Percentiles rank a stretch among this genome's conserved stretches.
Evolutionary conservation across 495 filamentous ascomycete genomes (phyloP).

Genomic region (Podospora tetraspora): DNA sequence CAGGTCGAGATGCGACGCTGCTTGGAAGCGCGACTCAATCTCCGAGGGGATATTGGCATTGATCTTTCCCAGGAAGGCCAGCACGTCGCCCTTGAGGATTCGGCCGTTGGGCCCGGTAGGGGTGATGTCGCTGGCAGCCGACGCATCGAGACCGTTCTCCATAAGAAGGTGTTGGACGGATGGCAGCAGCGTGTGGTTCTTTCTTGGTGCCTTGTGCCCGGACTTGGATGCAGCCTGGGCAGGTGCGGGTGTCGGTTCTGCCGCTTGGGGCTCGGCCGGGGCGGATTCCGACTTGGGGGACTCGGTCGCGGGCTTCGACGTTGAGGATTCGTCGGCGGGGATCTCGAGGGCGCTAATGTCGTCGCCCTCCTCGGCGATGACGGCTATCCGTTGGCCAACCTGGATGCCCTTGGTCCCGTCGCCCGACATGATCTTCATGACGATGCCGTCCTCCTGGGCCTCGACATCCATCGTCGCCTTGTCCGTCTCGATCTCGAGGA

Average conservation of each 20-base stretch:
- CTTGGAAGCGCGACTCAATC: slow-evolving; percentile 61
- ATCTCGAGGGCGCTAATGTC: slow-evolving; percentile 64
- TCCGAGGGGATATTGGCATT: slow-evolving; percentile 61
- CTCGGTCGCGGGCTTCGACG: slow-evolving; percentile 23
- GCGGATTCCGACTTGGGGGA: slow-evolving; percentile 20
- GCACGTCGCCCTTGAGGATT: slow-evolving; percentile 89
- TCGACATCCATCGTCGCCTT: slow-evolving; percentile 91
- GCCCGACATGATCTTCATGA: slow-evolving; percentile 70
- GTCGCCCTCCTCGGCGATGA: slow-evolving; percentile 70
- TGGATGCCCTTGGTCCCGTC: slow-evolving; percentile 66
- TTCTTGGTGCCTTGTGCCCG: slow-evolving; percentile 52
- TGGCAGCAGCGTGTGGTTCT: slow-evolving; percentile 76
- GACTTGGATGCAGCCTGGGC: slow-evolving; percentile 36
- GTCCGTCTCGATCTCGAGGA: slow-evolving; percentile 83
- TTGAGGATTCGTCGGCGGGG: slow-evolving; percentile 51
- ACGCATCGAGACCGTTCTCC: slow-evolving; percentile 64
- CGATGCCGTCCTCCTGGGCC: slow-evolving; percentile 72
- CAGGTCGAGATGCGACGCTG: slow-evolving; percentile 80
- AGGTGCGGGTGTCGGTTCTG: slow-evolving; percentile 24
- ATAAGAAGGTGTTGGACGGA: slow-evolving; percentile 78
- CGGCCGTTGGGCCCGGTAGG: slow-evolving; percentile 85
- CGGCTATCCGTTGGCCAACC: slow-evolving; percentile 69
- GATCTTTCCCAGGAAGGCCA: slow-evolving; percentile 81
- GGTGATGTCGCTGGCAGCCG: slow-evolving; percentile 71
- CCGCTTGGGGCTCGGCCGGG: slow-evolving; percentile 19